Conservation (phyloP, 257 asterid genomes). For the Rehmannia glutinosa region DNA sequence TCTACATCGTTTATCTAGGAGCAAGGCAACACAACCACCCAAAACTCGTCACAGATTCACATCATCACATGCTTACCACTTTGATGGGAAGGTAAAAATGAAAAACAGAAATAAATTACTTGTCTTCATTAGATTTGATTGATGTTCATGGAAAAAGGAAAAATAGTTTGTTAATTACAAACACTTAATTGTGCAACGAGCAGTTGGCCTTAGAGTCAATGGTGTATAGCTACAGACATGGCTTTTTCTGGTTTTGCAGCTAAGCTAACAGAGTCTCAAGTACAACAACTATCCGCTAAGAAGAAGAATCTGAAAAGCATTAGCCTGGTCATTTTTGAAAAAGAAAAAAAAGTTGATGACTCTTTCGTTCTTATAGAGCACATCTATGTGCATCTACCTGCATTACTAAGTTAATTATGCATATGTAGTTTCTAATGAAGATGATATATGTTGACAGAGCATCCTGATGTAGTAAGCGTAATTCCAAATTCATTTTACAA, state of each 20-base stretch:
- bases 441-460: constrained; percentile 24
- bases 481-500: too few relatives aligned
- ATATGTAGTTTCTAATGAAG: not conserved
- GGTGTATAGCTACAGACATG: constrained; percentile 47
- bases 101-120: not conserved
- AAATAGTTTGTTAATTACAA: too few relatives aligned
- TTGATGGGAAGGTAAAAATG: constrained; percentile 31
- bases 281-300: constrained; percentile 30
- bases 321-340: too few relatives aligned
- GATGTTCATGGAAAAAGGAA: not conserved
- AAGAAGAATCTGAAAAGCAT: not conserved
- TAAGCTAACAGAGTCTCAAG: constrained; percentile 35
- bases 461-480: constrained; percentile 44
- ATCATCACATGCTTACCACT: too few relatives aligned
- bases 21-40: too few relatives aligned
- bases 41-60: too few relatives aligned
- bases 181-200: constrained; percentile 30
- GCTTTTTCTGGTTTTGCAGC: constrained; percentile 68
- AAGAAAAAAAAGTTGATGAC: too few relatives aligned
- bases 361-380: too few relatives aligned
- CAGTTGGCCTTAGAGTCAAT: constrained; percentile 32
- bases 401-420: not conserved
- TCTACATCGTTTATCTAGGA: too few relatives aligned
- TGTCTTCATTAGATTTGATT: not conserved
- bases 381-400: too few relatives aligned